phyloP scores from a whole-genome alignment of 208 protist species.

The Naegleria fowleri region DNA sequence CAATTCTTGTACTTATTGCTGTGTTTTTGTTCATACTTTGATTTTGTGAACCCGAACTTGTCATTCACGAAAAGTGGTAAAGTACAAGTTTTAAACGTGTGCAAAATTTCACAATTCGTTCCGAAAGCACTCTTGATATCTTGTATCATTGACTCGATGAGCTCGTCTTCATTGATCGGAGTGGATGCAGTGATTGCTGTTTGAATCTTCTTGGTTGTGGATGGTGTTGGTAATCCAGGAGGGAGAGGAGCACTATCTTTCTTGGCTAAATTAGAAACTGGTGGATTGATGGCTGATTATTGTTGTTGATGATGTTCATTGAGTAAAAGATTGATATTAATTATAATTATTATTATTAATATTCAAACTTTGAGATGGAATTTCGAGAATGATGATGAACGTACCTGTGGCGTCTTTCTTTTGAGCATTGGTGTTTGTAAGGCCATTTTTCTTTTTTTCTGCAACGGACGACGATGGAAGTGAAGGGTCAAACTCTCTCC shows the following conservation, averaged over 20 bases:
- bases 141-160: neutral
- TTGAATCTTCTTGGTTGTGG: neutral
- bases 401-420: neutral
- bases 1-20: neutral
- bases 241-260: neutral
- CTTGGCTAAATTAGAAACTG: neutral
- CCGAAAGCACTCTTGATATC: neutral
- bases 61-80: neutral
- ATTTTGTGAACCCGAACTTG: neutral
- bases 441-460: neutral
- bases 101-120: neutral
- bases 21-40: neutral
- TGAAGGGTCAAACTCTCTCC: neutral
- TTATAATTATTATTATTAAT: too few relatives aligned
- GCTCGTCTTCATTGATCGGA: neutral
- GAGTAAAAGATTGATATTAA: too few relatives aligned
- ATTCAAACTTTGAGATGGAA: too few relatives aligned
- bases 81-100: neutral
- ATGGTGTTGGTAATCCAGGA: neutral
- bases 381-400: too few relatives aligned
- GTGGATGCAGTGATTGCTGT: neutral
- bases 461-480: neutral
- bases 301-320: too few relatives aligned
- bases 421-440: neutral
- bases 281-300: too few relatives aligned